phyloP scores from a whole-genome alignment of 352 stramenopile genomes.

The Achlya hypogyna region DNA sequence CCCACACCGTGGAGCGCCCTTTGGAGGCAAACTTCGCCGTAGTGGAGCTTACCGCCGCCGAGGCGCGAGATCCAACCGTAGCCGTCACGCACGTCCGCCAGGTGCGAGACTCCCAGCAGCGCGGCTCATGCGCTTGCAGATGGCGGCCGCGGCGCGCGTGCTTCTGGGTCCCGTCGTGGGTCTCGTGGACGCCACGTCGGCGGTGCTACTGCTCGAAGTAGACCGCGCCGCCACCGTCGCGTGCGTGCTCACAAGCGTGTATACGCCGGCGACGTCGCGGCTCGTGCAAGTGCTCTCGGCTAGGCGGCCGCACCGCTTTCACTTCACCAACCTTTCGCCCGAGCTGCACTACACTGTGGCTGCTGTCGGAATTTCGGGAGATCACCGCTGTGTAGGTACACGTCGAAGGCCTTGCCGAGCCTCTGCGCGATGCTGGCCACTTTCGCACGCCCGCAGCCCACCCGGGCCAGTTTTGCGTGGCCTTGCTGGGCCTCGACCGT shows the following conservation, averaged over 20 bases:
- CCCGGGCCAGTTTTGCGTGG: slow-evolving; percentile 30
- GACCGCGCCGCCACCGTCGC: slow-evolving; percentile 43
- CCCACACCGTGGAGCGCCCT: slow-evolving; percentile 28
- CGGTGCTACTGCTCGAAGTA: slow-evolving; percentile 56
- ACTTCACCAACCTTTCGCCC: slow-evolving; percentile 42
- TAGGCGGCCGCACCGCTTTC: slow-evolving; percentile 44
- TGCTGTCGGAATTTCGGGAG: neutral
- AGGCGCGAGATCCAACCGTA: neutral
- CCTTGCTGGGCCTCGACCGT: slow-evolving; percentile 28
- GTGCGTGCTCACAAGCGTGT: slow-evolving; percentile 39
- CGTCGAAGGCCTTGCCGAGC: slow-evolving; percentile 35
- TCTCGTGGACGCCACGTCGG: slow-evolving; percentile 47
- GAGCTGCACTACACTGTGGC: slow-evolving; percentile 47
- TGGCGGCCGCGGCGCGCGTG: slow-evolving; percentile 26
- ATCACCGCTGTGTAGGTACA: slow-evolving; percentile 26
- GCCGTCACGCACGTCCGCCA: slow-evolving; percentile 5
- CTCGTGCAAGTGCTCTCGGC: slow-evolving; percentile 46
- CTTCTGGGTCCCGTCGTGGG: slow-evolving; percentile 61
- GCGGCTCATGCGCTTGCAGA: neutral
- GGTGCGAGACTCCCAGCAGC: neutral
- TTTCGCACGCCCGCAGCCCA: slow-evolving; percentile 37
- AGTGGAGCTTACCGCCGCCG: slow-evolving; percentile 18
- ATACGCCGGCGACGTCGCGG: slow-evolving; percentile 34
- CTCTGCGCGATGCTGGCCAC: slow-evolving; percentile 31
- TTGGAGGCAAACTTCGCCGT: slow-evolving; percentile 28